Evolutionary conservation across 805 yeast genomes (phyloP).

Genomic region (Lipomyces orientalis): DNA sequence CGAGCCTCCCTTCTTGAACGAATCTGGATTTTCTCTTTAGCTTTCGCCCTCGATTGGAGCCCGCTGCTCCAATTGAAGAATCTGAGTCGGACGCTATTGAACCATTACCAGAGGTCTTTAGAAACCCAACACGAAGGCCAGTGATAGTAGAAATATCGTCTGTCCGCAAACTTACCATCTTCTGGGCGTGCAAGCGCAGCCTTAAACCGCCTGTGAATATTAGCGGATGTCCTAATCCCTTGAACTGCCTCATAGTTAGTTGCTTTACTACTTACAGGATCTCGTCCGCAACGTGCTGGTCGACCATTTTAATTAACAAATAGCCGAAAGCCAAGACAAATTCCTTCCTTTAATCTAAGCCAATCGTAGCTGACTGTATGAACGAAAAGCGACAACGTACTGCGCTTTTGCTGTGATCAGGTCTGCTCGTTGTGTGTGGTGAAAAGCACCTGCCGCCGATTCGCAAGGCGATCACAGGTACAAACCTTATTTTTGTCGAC

Average conservation of each 20-base stretch:
- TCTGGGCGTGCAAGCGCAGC: constrained; percentile 44
- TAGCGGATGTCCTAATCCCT: neutral
- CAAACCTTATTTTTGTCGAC: neutral
- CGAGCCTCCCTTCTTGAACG: constrained; percentile 54
- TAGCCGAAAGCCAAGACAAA: neutral
- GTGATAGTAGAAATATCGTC: neutral
- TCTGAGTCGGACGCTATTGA: constrained; percentile 43
- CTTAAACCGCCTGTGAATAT: constrained; percentile 42
- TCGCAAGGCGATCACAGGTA: neutral
- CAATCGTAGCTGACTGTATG: neutral
- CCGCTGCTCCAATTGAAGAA: constrained; percentile 42
- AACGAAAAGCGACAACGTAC: neutral
- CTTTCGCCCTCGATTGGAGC: constrained; percentile 64
- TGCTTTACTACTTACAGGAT: constrained; percentile 31
- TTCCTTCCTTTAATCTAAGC: neutral
- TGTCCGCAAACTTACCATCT: constrained; percentile 39
- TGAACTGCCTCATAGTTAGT: neutral
- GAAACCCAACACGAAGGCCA: constrained; percentile 1
- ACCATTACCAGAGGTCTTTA: neutral
- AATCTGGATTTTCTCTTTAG: constrained; percentile 56
- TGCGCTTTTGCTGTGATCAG: neutral
- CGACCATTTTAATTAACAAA: constrained; percentile 28
- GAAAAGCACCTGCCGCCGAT: neutral
- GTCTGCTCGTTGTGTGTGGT: neutral
- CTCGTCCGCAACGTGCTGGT: constrained; percentile 35